Conservation (phyloP, 768 basidiomycete genomes). For the Naganishia vaughanmartiniae region DNA sequence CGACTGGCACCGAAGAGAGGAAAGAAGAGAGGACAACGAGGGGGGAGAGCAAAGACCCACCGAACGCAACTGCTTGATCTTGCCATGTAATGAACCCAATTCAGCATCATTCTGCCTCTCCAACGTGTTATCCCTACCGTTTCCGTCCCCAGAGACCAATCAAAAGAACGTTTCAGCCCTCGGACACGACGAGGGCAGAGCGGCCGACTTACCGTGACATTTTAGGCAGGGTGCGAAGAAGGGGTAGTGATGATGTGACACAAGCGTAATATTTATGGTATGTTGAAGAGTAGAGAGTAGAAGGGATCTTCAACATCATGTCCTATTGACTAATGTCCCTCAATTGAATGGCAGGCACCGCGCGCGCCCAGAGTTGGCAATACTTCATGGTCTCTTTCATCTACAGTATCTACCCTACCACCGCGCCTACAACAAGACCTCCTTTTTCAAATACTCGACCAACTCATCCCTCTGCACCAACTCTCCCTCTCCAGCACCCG, state of each 20-base stretch:
- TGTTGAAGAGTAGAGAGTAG: not conserved
- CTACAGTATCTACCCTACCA: not conserved
- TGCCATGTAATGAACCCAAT: conserved; percentile 48
- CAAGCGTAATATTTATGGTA: not conserved
- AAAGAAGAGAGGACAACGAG: not conserved
- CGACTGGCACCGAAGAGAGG: not conserved
- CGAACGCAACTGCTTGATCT: conserved; percentile 48
- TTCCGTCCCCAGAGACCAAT: not conserved
- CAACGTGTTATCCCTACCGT: conserved; percentile 43
- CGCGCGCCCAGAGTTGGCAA: not conserved
- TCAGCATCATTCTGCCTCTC: conserved; percentile 52
- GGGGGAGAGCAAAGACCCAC: conserved; percentile 33
- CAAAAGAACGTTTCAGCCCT: no score
- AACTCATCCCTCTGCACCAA: conserved; percentile 65
- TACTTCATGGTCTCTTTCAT: not conserved
- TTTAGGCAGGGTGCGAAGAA: not conserved
- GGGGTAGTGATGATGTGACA: not conserved
- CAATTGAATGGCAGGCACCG: no score
- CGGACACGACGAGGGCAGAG: no score
- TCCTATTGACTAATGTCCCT: no score
- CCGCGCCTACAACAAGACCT: conserved; percentile 32
- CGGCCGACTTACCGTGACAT: conserved; percentile 9
- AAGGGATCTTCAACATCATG: no score
- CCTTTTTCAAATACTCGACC: conserved; percentile 60
- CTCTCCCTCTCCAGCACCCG: conserved; percentile 62